Base-by-base conservation (phyloP, 2,329 filamentous ascomycete species). In the Claviceps capensis region DNA sequence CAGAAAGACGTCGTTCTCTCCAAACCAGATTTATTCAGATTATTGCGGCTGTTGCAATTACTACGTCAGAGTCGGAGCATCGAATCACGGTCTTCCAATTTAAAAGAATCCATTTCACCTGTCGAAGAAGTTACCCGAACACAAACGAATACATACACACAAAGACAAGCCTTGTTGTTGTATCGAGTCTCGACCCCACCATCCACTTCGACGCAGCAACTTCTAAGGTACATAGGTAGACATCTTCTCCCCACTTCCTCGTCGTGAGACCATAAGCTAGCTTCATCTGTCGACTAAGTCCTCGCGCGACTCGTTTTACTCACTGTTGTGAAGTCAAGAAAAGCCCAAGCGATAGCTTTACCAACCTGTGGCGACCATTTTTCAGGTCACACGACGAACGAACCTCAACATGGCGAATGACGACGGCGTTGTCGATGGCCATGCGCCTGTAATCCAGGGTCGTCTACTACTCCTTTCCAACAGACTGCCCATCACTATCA, bases 401-500 rank as follows among this genome's bases (percentile, higher is more conserved):
- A 34, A 34, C 9, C 30, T 34, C 9, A 11, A 34, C 30, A 54
- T 54, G 53, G 23, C 53, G 13, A 44, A 13, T 17, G 47, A 47
- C 14, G 38, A 34, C 47, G 41, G 43, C 34, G 61, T 62, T 55
- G 63, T 65, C 49, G 63, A 69, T 53, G 60, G 65, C 53, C 61
- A 62, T 48, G 63, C 58, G 53, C 59, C 61, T 44, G 63, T 64
- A 47, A 62, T 62, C 37, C 63, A 68, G 6, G 74, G 74, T 56
- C 72, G 79, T 57, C 76, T 96, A 50, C 79, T 96, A 49, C 82
- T 97, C 47, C 83, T 96, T 60, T 96, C 91, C 38, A 98, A 98
- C 67, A 87, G 93, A 51, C 78, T 97, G 43, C 91, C 93, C 53
- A 94, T 97, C 67, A 97, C 91, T 57, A 95, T 97, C 72, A 96